Evolutionary conservation across 1,284 basidiomycete genomes (phyloP), one percentile per base, ranked within the genome.

Genomic region (Albatrellus sp.): DNA sequence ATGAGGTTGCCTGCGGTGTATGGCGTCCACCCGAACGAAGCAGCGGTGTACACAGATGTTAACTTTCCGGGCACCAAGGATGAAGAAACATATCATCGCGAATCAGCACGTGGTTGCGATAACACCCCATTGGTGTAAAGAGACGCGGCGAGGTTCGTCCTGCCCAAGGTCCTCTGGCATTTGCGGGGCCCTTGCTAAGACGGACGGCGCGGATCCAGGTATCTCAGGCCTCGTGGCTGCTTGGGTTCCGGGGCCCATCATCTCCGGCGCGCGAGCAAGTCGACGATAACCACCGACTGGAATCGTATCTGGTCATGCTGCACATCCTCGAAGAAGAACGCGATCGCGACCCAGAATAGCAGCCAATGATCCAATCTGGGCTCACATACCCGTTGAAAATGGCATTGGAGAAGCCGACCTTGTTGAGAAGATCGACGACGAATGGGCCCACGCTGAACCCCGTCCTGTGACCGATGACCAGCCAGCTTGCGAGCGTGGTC

Each of bases 21-120:
- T 0, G 80, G 79, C 2, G 71, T 70, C 66, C 73, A 80, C 50
- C 66, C 56, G 57, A 83, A 72, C 9, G 55, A 60, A 31, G 51
- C 56, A 29, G 71, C 70, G 36, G 73, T 71, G 57, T 75, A 81
- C 46, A 84, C 69, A 20, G 45, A 84, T 71, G 58, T 82, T 83
- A 34, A 75, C 65, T 55, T 85, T 80, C 80, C 79, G 83, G 14
- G 73, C 72, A 13, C 77, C 79, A 42, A 84, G 72, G 54, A 81
- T 68, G 61, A 82, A 80, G 66, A 84, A 85, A 57, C 73, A 80
- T 8, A 75, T 70, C 77, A 83, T 81, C 34, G 79, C 71, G 52
- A 73, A 77, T 75, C 78, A 82, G 55, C 75, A 80, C 77, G 82
- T 82, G 53, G 72, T 77, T 30, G 63, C 52, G n/a, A 73, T 66